Evolutionary conservation across 2,329 filamentous ascomycete species (phyloP).

Genomic region (Curvularia verruculosa): DNA sequence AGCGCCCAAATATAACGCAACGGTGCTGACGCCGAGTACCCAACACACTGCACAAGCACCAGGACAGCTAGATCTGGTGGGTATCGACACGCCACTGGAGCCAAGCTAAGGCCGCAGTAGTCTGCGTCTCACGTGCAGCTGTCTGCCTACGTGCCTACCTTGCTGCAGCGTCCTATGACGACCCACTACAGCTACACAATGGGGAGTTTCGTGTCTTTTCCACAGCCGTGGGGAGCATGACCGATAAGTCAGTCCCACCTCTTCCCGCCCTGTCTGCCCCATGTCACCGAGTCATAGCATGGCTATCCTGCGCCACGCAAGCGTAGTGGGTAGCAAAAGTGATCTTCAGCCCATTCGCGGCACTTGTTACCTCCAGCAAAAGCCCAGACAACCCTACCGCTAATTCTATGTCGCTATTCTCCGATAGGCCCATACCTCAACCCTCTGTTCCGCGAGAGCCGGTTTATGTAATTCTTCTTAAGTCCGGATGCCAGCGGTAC

Average conservation of each 20-base stretch:
- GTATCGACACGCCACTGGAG: constrained; percentile 11
- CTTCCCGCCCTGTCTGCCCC: constrained; percentile 3
- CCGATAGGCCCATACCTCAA: constrained; percentile 8
- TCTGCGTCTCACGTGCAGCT: constrained; percentile 19
- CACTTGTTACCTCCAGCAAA: constrained; percentile 5
- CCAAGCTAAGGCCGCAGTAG: constrained; percentile 15
- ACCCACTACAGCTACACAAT: constrained; percentile 11
- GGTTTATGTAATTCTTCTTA: constrained; percentile 9
- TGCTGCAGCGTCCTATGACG: constrained; percentile 18
- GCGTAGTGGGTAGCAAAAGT: neutral
- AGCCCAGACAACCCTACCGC: constrained; percentile 3
- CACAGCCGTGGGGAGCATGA: constrained; percentile 1
- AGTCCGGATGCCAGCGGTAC: constrained; percentile 11
- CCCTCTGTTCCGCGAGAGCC: constrained; percentile 13
- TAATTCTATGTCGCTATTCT: constrained; percentile 9
- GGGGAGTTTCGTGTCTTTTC: constrained; percentile 12
- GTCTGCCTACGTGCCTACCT: constrained; percentile 27
- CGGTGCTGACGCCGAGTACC: constrained; percentile 18
- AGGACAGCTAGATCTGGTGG: constrained; percentile 15
- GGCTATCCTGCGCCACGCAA: constrained; percentile 2
- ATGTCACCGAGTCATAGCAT: neutral
- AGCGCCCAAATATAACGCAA: constrained; percentile 16
- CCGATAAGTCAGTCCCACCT: constrained; percentile 8
- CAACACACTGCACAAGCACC: constrained; percentile 8
- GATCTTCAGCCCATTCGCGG: constrained; percentile 1